Evolutionary conservation across 345 rosid species (phyloP), one percentile per base, ranked within the genome.

Genomic region (Citrus sp.): DNA sequence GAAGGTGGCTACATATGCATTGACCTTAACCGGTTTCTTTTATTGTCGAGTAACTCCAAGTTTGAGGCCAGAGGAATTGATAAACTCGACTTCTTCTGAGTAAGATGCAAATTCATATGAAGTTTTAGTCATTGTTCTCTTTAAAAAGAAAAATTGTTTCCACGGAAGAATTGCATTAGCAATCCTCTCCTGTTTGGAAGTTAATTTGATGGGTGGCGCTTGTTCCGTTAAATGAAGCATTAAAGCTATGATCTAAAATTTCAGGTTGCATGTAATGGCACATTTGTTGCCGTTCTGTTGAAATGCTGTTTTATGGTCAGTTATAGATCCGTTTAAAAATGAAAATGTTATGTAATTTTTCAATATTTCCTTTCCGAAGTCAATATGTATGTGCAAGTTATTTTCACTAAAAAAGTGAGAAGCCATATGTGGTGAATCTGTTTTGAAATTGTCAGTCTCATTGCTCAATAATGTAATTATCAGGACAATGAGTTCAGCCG

Each of bases 21-120:
- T 94, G 85, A 83, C 86, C 22, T 80, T 94, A 81, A 94, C 98
- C 51, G 97, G 98, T 62, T 94, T 97, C 91, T 94, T 93, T 85
- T 93, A 90, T 83, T 88, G 87, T 82, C 94, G 86, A 87, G 90
- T 90, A 79, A 92, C 88, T 27, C 92, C 98, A 28, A 79, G 89
- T 72, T 81, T 86, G 89, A 88, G 66, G 81, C 82, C 83, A 24
- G 95, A 90, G 58, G 95, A 82, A 56, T 75, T 75, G 64, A 73
- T 78, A 78, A 78, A 81, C 65, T 86, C 82, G 81, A 85, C 91
- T 74, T 82, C 86, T 24, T 82, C 88, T 67, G 90, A 84, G 99
- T 97, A 93, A 87, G 38, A 28, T 70, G 14, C 60, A 28, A 28
- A 28, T 24, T 4, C 54, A 49, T 24, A 5, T 16, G 51, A 69